phyloP scores from a whole-genome alignment of 257 asterid genomes.

The Cruciata laevipes region DNA sequence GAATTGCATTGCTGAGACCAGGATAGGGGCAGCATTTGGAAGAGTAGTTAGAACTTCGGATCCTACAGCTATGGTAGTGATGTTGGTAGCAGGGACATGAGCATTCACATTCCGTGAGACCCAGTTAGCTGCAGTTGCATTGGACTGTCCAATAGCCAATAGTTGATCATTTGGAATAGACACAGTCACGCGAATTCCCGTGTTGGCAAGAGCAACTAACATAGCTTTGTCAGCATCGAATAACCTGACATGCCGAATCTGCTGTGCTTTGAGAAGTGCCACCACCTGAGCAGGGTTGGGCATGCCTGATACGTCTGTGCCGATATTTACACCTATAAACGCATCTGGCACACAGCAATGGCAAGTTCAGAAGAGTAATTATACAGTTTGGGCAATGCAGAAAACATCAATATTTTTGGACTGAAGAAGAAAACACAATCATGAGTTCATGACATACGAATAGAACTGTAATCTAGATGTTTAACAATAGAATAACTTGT shows the following conservation, averaged over 20 bases:
- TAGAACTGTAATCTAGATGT: background rate
- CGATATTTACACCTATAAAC: constrained; percentile 75
- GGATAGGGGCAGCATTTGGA: constrained; percentile 74
- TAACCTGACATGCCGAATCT: constrained; percentile 65
- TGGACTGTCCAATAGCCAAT: constrained; percentile 79
- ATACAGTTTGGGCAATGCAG: background rate
- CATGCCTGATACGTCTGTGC: constrained; percentile 78
- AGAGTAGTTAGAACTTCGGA: constrained; percentile 70
- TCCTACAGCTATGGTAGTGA: constrained; percentile 75
- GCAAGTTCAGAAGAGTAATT: background rate
- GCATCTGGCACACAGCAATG: constrained; percentile 35
- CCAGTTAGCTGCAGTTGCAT: constrained; percentile 87
- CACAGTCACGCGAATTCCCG: constrained; percentile 60
- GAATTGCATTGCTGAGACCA: constrained; percentile 64
- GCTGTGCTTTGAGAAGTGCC: constrained; percentile 82
- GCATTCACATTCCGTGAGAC: constrained; percentile 65
- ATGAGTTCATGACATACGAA: background rate
- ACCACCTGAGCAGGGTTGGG: constrained; percentile 77
- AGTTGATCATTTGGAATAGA: constrained; percentile 83
- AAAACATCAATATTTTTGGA: background rate
- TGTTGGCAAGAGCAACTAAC: constrained; percentile 73
- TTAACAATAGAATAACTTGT: background rate
- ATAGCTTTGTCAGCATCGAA: constrained; percentile 61
- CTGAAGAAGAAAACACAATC: background rate
- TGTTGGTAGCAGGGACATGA: constrained; percentile 75